These are phyloP conservation scores for Melampsora americana DNA, from an alignment of 1,284 basidiomycete species.

Conservation along the genomic window DNA sequence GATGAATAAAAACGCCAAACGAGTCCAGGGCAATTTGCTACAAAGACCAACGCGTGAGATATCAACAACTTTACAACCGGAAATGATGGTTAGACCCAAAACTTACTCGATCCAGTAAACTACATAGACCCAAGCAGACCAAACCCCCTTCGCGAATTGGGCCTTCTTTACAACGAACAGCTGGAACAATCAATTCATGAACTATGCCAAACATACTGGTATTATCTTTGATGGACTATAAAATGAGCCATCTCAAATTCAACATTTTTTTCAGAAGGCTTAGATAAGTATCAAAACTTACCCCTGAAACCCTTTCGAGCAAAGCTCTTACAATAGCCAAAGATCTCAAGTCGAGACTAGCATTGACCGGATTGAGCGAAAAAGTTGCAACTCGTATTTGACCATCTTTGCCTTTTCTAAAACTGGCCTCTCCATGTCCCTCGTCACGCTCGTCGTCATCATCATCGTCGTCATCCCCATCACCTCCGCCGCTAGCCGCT, in stretches of 20 bases:
- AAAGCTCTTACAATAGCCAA: conserved; percentile 84
- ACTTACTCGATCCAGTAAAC: conserved; percentile 72
- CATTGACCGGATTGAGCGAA: conserved; percentile 60
- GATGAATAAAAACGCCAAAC: conserved; percentile 83
- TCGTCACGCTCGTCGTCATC: conserved; percentile 39
- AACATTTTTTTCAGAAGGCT: not conserved
- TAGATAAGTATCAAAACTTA: conserved; percentile 56
- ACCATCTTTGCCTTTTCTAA: conserved; percentile 30
- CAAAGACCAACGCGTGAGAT: too few species aligned
- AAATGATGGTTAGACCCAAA: not conserved
- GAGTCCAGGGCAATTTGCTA: conserved; percentile 85
- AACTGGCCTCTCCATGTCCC: conserved; percentile 40
- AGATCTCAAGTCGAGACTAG: conserved; percentile 71
- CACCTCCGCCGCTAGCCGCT: conserved; percentile 57
- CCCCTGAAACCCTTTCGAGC: conserved; percentile 84
- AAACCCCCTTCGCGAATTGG: conserved; percentile 80
- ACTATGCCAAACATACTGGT: conserved; percentile 86
- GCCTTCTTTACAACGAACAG: conserved; percentile 80
- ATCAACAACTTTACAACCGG: not conserved
- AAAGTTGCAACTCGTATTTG: conserved; percentile 31
- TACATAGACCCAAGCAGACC: conserved; percentile 79
- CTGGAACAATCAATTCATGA: conserved; percentile 82
- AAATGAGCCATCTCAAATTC: not conserved
- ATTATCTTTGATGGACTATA: conserved; percentile 83
- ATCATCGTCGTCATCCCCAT: conserved; percentile 45